A percentile compares a stretch with the other conserved stretches of the same genome.
Evolutionary conservation across 1,284 basidiomycete species (phyloP).

Genomic region (Cryptococcus sp.): DNA sequence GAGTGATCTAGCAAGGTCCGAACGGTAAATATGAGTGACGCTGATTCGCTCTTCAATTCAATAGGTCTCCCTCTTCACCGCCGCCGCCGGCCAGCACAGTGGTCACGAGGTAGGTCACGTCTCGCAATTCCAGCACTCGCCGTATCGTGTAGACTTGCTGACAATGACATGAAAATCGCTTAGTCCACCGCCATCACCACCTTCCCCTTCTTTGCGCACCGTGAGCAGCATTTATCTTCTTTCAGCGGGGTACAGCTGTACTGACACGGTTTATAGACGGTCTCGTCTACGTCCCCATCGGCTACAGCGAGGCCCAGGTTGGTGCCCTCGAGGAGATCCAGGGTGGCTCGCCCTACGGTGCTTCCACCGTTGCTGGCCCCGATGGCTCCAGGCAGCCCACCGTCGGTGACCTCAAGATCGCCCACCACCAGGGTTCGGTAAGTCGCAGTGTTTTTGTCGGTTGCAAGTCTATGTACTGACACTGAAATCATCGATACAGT

Average conservation of each 20-base stretch:
- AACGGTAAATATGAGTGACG: background rate
- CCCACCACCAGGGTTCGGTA: slow-evolving; percentile 62
- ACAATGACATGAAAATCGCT: no score
- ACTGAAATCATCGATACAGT: slow-evolving; percentile 15
- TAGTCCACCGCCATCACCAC: slow-evolving; percentile 63
- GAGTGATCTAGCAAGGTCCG: no score
- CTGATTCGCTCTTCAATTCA: no score
- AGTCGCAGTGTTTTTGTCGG: slow-evolving; percentile 11
- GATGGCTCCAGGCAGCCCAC: slow-evolving; percentile 68
- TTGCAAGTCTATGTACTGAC: background rate
- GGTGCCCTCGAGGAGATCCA: slow-evolving; percentile 59
- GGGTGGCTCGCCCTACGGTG: slow-evolving; percentile 68
- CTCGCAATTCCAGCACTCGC: background rate
- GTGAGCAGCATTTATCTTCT: slow-evolving; percentile 7
- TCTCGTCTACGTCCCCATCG: slow-evolving; percentile 68
- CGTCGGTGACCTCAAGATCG: slow-evolving; percentile 66
- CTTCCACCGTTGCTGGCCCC: slow-evolving; percentile 66
- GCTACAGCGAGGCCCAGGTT: slow-evolving; percentile 64
- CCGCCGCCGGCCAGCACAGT: slow-evolving; percentile 49
- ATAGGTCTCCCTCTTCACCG: slow-evolving; percentile 34
- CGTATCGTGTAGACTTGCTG: background rate
- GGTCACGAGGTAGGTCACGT: slow-evolving; percentile 48
- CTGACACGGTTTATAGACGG: slow-evolving; percentile 14
- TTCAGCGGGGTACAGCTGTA: background rate
- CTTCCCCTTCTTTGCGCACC: slow-evolving; percentile 75